Conservation (phyloP, 345 rosid species). For the Conringia planisiliqua region DNA sequence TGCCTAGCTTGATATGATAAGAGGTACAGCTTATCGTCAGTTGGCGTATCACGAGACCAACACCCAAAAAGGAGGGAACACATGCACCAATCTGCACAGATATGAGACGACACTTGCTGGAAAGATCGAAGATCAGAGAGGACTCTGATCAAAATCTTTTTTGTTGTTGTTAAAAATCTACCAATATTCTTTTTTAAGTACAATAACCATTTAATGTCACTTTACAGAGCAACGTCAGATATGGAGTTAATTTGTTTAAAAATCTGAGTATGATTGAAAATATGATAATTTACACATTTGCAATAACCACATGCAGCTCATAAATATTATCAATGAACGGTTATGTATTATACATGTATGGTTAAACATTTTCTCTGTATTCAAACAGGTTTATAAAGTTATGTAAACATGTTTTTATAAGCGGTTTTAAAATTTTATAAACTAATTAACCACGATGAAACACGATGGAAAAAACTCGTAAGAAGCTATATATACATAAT, state of each 20-base stretch:
- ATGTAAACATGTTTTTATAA: too few species aligned
- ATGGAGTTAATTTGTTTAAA: neutral
- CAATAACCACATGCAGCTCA: neutral
- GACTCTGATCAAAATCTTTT: neutral
- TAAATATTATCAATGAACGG: neutral
- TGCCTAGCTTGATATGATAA: conserved; percentile 26
- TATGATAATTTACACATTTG: neutral
- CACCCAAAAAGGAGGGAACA: conserved; percentile 1
- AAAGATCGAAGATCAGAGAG: neutral
- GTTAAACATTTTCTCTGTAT: too few species aligned
- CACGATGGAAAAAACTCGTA: too few species aligned
- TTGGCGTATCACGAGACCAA: conserved; percentile 18
- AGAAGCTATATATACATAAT: too few species aligned
- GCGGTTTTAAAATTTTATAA: too few species aligned
- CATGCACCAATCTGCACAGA: neutral
- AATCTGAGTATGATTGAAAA: neutral
- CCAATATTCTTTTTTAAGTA: neutral
- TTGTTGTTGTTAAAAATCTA: conserved; percentile 4
- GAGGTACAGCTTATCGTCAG: conserved; percentile 19
- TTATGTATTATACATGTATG: too few species aligned
- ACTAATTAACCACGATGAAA: too few species aligned
- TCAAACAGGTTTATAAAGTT: too few species aligned
- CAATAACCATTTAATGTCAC: conserved; percentile 12
- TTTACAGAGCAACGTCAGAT: neutral
- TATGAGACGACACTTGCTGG: conserved; percentile 17